Conservation (phyloP, 805 yeast species). For the Scheffersomyces coipomensis region DNA sequence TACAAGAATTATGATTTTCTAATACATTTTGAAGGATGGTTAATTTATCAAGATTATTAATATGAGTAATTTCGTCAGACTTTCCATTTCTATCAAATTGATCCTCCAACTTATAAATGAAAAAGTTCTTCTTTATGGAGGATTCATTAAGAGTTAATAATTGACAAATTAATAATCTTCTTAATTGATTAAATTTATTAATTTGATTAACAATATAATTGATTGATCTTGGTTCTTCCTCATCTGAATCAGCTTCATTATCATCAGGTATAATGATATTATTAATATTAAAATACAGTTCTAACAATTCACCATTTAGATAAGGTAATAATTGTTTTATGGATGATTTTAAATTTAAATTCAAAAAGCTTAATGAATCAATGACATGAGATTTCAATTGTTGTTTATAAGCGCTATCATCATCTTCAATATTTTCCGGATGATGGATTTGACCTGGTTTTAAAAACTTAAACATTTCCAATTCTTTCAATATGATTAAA, state of each 20-base stretch:
- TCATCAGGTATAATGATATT: conserved; percentile 22
- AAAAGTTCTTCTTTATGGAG: conserved; percentile 24
- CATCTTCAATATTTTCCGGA: neutral
- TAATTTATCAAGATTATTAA: conserved; percentile 1
- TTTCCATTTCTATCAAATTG: neutral
- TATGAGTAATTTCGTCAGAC: neutral
- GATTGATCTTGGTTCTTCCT: conserved; percentile 7
- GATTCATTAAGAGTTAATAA: conserved; percentile 34
- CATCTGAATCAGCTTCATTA: conserved; percentile 7
- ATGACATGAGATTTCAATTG: conserved; percentile 17
- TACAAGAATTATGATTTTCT: conserved; percentile 18
- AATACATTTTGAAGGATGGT: conserved; percentile 15
- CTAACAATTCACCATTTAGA: conserved; percentile 36
- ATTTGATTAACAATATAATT: conserved; percentile 8
- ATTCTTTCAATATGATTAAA: conserved; percentile 30
- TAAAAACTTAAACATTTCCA: conserved; percentile 20
- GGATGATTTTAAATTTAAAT: conserved; percentile 25
- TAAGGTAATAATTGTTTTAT: conserved; percentile 27
- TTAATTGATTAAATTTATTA: conserved; percentile 30
- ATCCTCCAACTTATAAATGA: conserved; percentile 26
- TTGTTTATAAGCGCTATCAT: conserved; percentile 1
- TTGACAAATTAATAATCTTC: conserved; percentile 39
- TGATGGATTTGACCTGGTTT: conserved; percentile 9
- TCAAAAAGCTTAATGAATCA: conserved; percentile 25
- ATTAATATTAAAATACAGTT: conserved; percentile 39